phyloP scores from a whole-genome alignment of 1,284 basidiomycete genomes.

The Athelia psychrophila region DNA sequence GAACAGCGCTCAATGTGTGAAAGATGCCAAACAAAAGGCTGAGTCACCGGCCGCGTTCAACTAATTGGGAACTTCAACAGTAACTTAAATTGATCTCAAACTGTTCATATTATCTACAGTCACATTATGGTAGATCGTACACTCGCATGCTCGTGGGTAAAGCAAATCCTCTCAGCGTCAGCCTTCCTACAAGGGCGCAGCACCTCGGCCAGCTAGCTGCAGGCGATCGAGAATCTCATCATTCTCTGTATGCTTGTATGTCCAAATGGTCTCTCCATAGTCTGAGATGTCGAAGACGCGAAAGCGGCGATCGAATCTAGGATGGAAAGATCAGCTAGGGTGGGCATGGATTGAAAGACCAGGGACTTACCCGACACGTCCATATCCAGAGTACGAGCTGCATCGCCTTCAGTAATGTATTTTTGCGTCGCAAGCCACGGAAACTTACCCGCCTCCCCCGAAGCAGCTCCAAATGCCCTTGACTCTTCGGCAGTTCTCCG shows the following conservation, averaged over 20 bases:
- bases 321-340: constrained; percentile 5
- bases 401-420: constrained; percentile 6
- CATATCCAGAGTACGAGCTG: constrained; percentile 85
- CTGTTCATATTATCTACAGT: too few relatives aligned
- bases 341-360: not conserved
- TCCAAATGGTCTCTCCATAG: constrained; percentile 86
- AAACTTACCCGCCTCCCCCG: constrained; percentile 78
- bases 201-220: constrained; percentile 52
- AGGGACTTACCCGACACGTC: constrained; percentile 59
- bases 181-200: constrained; percentile 15
- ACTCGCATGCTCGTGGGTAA: not conserved
- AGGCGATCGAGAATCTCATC: constrained; percentile 69
- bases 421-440: constrained; percentile 2
- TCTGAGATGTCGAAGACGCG: constrained; percentile 82
- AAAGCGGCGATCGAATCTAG: constrained; percentile 86
- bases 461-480: constrained; percentile 93
- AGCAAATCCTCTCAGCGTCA: not conserved
- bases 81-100: too few relatives aligned
- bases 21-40: not conserved
- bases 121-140: not conserved
- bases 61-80: too few relatives aligned
- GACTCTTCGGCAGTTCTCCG: constrained; percentile 85
- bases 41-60: too few relatives aligned
- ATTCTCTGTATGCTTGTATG: constrained; percentile 84
- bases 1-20: not conserved